Evolutionary conservation across 768 basidiomycete genomes (phyloP).

Genomic region (Russula ochroleuca): DNA sequence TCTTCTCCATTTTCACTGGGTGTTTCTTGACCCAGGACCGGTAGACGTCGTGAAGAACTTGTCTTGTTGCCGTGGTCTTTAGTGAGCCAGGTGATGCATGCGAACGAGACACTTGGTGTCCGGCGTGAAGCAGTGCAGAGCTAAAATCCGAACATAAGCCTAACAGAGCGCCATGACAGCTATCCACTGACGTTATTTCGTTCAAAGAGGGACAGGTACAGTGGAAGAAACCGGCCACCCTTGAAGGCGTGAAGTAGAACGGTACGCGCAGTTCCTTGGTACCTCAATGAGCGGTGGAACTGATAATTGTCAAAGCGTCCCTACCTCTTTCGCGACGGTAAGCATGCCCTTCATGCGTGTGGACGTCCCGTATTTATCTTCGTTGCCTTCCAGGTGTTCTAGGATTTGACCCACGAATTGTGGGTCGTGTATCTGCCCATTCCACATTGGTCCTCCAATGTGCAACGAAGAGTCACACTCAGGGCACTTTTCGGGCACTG

Average conservation of each 20-base stretch:
- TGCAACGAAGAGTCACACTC: slow-evolving; percentile 79
- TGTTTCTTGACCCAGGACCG: slow-evolving; percentile 79
- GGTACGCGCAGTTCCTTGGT: slow-evolving; percentile 66
- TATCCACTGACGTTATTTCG: slow-evolving; percentile 61
- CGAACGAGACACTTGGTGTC: slow-evolving; percentile 81
- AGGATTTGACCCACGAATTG: slow-evolving; percentile 74
- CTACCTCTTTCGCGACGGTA: slow-evolving; percentile 79
- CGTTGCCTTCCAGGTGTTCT: slow-evolving; percentile 59
- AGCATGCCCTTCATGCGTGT: slow-evolving; percentile 94
- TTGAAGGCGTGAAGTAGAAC: slow-evolving; percentile 87
- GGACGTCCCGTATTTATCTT: slow-evolving; percentile 69
- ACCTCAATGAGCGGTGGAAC: background rate
- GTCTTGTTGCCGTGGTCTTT: slow-evolving; percentile 77
- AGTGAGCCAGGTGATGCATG: slow-evolving; percentile 87
- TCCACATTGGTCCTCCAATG: slow-evolving; percentile 98
- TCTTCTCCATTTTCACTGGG: slow-evolving; percentile 81
- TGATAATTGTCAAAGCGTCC: slow-evolving; percentile 31
- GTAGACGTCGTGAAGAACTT: slow-evolving; percentile 74
- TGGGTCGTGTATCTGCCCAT: slow-evolving; percentile 75
- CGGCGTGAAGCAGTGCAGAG: slow-evolving; percentile 84
- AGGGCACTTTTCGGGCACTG: slow-evolving; percentile 62
- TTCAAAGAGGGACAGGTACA: slow-evolving; percentile 70
- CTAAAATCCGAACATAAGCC: slow-evolving; percentile 38
- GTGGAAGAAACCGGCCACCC: slow-evolving; percentile 77
- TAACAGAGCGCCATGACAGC: background rate